These are phyloP conservation scores for Sugiyamaella boreocaroliniensis DNA, from an alignment of 805 yeast genomes.

Conservation along the genomic window DNA sequence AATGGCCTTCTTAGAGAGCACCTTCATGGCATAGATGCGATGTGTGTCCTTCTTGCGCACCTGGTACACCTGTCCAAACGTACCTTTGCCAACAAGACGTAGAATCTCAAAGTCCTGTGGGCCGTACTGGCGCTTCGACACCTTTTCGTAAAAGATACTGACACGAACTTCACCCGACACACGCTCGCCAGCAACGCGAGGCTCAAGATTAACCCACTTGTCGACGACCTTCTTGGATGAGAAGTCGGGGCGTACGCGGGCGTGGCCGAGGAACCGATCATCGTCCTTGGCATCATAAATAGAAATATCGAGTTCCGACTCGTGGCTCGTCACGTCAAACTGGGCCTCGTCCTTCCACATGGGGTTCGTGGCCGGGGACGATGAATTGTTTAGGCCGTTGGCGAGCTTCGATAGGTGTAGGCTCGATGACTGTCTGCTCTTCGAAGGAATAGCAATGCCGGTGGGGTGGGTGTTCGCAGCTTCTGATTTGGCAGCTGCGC, in stretches of 20 bases:
- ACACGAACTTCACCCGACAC: slow-evolving; percentile 75
- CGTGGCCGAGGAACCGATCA: slow-evolving; percentile 83
- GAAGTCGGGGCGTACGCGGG: slow-evolving; percentile 58
- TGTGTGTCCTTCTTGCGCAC: slow-evolving; percentile 85
- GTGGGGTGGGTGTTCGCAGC: slow-evolving; percentile 19
- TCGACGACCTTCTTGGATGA: slow-evolving; percentile 34
- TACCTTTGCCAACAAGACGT: slow-evolving; percentile 88
- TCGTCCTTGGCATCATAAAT: slow-evolving; percentile 79
- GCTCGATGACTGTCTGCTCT: slow-evolving; percentile 19
- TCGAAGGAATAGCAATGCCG: slow-evolving; percentile 35
- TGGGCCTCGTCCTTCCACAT: slow-evolving; percentile 89
- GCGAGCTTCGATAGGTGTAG: slow-evolving; percentile 14
- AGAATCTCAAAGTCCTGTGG: slow-evolving; percentile 93
- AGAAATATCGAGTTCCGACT: slow-evolving; percentile 80
- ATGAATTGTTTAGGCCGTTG: background rate
- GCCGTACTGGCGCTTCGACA: slow-evolving; percentile 64
- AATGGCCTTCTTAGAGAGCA: slow-evolving; percentile 86
- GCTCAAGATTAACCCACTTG: slow-evolving; percentile 67
- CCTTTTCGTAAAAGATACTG: slow-evolving; percentile 62
- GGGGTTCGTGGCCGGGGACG: slow-evolving; percentile 43
- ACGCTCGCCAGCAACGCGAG: slow-evolving; percentile 68
- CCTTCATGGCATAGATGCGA: slow-evolving; percentile 96
- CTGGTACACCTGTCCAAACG: slow-evolving; percentile 96
- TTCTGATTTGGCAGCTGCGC: slow-evolving; percentile 9
- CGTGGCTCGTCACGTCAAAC: slow-evolving; percentile 73